Percentiles rank a stretch among this genome's conserved stretches.
phyloP scores from a whole-genome alignment of 2,329 filamentous ascomycete genomes.

The Fusarium foetens region DNA sequence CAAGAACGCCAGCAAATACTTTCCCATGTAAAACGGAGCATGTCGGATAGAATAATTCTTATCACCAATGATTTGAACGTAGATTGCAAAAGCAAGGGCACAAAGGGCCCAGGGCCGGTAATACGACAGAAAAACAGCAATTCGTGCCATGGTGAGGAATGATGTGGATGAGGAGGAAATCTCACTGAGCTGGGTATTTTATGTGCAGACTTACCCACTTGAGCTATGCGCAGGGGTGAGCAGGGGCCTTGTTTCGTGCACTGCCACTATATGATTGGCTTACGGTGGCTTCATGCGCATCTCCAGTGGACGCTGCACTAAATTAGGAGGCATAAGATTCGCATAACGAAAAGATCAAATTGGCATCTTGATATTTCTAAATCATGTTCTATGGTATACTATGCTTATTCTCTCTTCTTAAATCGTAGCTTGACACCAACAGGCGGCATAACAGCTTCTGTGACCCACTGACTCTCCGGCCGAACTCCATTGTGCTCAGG shows the following conservation, averaged over 20 bases:
- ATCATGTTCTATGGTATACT: fast-evolving
- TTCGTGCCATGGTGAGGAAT: slow-evolving; percentile 6
- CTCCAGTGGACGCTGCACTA: not conserved
- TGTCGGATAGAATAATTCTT: not conserved
- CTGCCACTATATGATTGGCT: not conserved
- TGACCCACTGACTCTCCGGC: slow-evolving; percentile 33
- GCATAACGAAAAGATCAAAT: fast-evolving
- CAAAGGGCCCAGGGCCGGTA: slow-evolving; percentile 23
- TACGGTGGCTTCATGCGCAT: fast-evolving
- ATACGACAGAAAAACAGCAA: slow-evolving; percentile 17
- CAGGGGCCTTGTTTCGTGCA: slow-evolving; percentile 6
- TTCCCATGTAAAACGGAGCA: not conserved
- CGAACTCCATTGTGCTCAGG: slow-evolving; percentile 33
- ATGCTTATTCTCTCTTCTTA: slow-evolving; percentile 7
- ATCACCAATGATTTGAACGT: not conserved
- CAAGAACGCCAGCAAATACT: slow-evolving; percentile 5
- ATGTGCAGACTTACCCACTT: slow-evolving; percentile 9
- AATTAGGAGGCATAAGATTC: not conserved
- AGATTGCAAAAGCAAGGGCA: not conserved
- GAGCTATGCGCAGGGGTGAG: not conserved
- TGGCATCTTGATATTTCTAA: not conserved
- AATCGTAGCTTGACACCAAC: slow-evolving; percentile 29
- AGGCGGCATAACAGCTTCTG: slow-evolving; percentile 37
- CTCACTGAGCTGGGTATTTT: slow-evolving; percentile 15
- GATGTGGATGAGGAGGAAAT: slow-evolving; percentile 3